Conservation (phyloP, 352 stramenopile genomes). For the Globisporangium nunn region DNA sequence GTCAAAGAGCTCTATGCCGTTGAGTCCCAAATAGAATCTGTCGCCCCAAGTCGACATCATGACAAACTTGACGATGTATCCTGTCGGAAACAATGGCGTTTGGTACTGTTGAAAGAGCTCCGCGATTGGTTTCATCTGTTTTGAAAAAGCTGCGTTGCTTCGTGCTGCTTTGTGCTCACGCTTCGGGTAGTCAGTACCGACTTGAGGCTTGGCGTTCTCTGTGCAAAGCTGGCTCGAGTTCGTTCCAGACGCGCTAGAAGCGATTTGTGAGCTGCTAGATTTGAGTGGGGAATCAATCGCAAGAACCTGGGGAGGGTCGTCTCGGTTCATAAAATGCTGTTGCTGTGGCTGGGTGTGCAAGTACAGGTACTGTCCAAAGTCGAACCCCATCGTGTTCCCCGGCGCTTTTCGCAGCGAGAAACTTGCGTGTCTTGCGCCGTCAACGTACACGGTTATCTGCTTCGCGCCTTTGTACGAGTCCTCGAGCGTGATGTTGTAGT, state of each 20-base stretch:
- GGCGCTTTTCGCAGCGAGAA: slow-evolving; percentile 76
- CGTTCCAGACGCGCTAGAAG: too few species aligned
- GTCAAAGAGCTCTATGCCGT: slow-evolving; percentile 75
- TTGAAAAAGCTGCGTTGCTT: not conserved
- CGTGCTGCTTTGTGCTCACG: not conserved
- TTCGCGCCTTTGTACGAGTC: slow-evolving; percentile 76
- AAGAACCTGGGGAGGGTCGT: slow-evolving; percentile 6
- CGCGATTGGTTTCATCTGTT: slow-evolving; percentile 39
- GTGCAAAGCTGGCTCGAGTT: too few species aligned
- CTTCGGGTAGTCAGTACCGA: not conserved
- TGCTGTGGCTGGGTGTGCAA: slow-evolving; percentile 19
- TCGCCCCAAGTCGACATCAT: slow-evolving; percentile 75
- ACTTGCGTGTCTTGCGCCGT: slow-evolving; percentile 32
- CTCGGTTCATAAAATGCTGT: not conserved
- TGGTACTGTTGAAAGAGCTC: slow-evolving; percentile 85
- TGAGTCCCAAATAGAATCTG: slow-evolving; percentile 71
- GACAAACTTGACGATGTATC: slow-evolving; percentile 85
- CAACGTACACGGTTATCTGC: slow-evolving; percentile 43
- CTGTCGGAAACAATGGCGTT: slow-evolving; percentile 70
- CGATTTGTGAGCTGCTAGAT: not conserved
- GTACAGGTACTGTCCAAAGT: slow-evolving; percentile 82
- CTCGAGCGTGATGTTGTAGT: slow-evolving; percentile 72
- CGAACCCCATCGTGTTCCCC: slow-evolving; percentile 68
- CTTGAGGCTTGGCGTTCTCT: too few species aligned
- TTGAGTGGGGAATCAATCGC: slow-evolving; percentile 12